Conservation (phyloP, 2,329 filamentous ascomycete genomes). For the Ceratocystiopsis minuta region DNA sequence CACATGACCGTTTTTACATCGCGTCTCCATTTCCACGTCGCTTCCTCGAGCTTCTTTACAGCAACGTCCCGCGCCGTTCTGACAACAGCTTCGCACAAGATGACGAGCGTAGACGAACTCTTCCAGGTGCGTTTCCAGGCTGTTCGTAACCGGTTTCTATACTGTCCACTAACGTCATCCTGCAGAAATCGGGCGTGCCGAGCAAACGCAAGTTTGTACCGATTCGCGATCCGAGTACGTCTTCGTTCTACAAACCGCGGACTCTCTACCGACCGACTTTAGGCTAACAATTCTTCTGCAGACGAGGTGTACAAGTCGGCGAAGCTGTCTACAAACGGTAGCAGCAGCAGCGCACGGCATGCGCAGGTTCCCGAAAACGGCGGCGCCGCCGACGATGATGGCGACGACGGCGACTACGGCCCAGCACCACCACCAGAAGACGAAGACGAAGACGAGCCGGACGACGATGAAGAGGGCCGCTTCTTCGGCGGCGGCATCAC, state of each 20-base stretch:
- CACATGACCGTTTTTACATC: too few relatives aligned
- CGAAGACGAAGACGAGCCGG: conserved; percentile 20
- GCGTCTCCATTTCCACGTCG: too few relatives aligned
- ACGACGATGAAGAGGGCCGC: conserved; percentile 75
- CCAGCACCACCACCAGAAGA: conserved; percentile 23
- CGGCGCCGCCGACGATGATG: conserved; percentile 25
- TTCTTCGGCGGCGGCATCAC: conserved; percentile 92
- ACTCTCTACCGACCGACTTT: too few relatives aligned
- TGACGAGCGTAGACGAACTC: conserved; percentile 41
- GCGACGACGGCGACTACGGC: conserved; percentile 29
- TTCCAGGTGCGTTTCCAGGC: conserved; percentile 27
- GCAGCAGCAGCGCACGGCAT: conserved; percentile 21
- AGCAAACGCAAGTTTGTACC: conserved; percentile 48
- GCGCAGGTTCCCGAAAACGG: conserved; percentile 27
- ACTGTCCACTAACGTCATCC: too few relatives aligned
- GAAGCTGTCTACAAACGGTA: conserved; percentile 27
- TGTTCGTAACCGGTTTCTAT: not conserved
- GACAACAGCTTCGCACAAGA: conserved; percentile 14
- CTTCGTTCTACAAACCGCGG: not conserved
- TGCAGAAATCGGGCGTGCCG: conserved; percentile 25
- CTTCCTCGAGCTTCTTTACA: too few relatives aligned
- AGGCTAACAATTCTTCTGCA: conserved; percentile 14
- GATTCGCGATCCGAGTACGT: conserved; percentile 42
- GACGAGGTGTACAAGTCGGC: conserved; percentile 47
- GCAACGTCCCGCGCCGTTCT: too few relatives aligned